Evolutionary conservation across 352 stramenopile genomes (phyloP).

Genomic region (Aphanomyces stellatus): DNA sequence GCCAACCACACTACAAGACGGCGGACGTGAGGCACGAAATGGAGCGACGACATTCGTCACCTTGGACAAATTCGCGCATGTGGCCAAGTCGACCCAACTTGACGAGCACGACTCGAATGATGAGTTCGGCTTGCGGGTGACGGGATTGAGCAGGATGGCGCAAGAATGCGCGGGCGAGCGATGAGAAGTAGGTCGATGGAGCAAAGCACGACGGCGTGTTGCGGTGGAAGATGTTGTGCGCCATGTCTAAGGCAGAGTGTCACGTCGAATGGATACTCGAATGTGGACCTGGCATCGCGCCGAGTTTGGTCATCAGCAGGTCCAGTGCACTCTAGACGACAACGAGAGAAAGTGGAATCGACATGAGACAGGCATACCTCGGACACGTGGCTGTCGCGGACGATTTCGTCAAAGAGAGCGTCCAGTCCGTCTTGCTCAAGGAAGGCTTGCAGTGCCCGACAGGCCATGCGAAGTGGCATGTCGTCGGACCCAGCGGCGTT

Average conservation of each 20-base stretch:
- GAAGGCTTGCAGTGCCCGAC: not conserved
- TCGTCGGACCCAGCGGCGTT: not conserved
- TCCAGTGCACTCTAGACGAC: not conserved
- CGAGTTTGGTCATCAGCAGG: not conserved
- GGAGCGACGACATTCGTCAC: no score
- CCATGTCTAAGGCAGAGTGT: not conserved
- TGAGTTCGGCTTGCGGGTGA: not conserved
- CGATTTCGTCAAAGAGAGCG: not conserved
- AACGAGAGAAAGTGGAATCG: not conserved
- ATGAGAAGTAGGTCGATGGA: conserved; percentile 1
- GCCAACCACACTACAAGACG: no score
- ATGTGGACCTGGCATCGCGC: conserved; percentile 6
- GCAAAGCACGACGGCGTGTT: not conserved
- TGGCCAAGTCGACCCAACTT: conserved; percentile 8
- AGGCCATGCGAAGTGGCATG: not conserved
- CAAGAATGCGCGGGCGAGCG: not conserved
- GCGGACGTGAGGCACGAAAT: no score
- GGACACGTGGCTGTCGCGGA: not conserved
- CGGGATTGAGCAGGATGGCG: not conserved
- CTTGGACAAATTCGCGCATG: not conserved
- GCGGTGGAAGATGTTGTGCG: not conserved
- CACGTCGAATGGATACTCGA: not conserved
- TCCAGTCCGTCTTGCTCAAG: not conserved
- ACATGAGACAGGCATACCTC: not conserved
- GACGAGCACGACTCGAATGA: not conserved